Base-by-base conservation (phyloP, 495 filamentous ascomycete species). In the Ramalina peruviana region DNA sequence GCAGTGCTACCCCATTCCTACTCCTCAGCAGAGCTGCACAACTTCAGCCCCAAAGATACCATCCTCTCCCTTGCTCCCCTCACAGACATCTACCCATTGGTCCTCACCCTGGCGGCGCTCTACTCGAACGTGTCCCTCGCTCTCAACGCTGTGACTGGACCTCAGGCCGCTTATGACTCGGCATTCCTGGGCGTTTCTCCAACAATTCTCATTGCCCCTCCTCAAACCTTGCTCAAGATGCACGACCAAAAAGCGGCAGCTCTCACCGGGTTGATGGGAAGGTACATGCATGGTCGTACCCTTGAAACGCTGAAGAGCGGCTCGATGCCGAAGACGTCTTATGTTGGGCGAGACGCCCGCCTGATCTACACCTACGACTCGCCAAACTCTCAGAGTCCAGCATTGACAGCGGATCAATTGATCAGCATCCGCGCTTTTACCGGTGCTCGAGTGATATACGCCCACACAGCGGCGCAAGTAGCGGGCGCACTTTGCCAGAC, bases 41-140 rank as follows among this genome's bases (percentile, higher is more conserved):
- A 85, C 36, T 70, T 95, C 50, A 75, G 63, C 11, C 68, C 80
- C 4, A 70, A 75, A 3, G 92, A 99, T 58, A 68, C 94, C 23
- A 86, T 99, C 61, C 75, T 96, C n/a, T 82, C 90, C 0, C 86
- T 86, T 37, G 86, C 90, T 53, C 81, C 83, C 3, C 79, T 97
- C 20, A 82, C 82, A 2, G 73, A 80, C 41, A 79, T 81, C 0
- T 93, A 94, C 64, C 74, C 86, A 2, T 75, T 97, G 15, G 76
- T 80, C 42, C 74, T 88, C 44, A 86, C 88, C 15, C 73, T 97
- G 52, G 80, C 81, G 20, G 88, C 90, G 0, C 75, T 99, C 5
- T 89, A 75, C 63, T 83, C 78, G 20, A 88, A 90, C 58, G 75
- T 86, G 36, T 88, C 88, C 0, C 71, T 97, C 17, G 92, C 89